These are phyloP conservation scores for Talaromyces stipitatus DNA, from an alignment of 495 filamentous ascomycete genomes.

Conservation along the genomic window DNA sequence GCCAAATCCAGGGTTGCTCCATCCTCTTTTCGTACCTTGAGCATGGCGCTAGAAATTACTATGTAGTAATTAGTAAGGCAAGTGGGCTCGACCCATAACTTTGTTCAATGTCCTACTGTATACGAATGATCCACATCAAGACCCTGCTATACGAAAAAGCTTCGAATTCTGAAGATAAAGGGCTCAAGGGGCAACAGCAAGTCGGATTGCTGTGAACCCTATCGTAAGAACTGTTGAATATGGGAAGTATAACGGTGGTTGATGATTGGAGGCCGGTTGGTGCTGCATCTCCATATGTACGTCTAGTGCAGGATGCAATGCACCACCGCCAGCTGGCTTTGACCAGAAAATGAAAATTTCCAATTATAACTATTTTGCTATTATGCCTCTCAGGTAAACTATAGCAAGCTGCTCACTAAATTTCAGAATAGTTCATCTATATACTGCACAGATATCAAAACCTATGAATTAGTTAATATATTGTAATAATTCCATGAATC, in stretches of 20 bases:
- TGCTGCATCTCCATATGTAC: neutral
- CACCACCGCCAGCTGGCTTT: neutral
- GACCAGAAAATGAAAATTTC: too few relatives aligned
- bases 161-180: too few relatives aligned
- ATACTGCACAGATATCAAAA: neutral
- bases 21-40: neutral
- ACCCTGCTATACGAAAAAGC: too few relatives aligned
- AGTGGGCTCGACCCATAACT: neutral
- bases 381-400: too few relatives aligned
- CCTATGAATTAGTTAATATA: neutral
- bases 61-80: too few relatives aligned
- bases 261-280: neutral
- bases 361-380: too few relatives aligned
- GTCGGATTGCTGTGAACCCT: too few relatives aligned
- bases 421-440: too few relatives aligned
- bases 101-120: neutral
- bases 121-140: neutral
- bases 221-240: neutral
- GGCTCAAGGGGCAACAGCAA: too few relatives aligned
- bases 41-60: neutral
- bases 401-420: too few relatives aligned
- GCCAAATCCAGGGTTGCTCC: too few relatives aligned
- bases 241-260: neutral
- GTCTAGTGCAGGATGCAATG: neutral
- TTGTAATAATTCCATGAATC: neutral